phyloP scores from a whole-genome alignment of 2,329 filamentous ascomycete species.

The Fonsecaea pugnacius region DNA sequence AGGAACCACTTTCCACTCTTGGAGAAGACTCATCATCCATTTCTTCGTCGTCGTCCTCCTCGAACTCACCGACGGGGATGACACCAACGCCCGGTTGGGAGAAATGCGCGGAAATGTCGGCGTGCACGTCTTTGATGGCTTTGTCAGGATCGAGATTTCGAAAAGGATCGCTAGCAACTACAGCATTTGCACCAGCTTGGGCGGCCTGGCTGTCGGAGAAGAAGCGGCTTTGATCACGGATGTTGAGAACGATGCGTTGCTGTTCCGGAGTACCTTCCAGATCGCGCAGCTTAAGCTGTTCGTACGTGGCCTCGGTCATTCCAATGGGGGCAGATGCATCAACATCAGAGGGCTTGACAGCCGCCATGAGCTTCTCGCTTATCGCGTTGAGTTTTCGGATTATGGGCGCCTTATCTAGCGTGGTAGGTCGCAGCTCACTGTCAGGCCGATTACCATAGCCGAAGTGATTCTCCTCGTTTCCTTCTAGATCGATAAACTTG shows the following conservation, averaged over 20 bases:
- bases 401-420: conserved; percentile 79
- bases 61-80: conserved; percentile 32
- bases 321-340: conserved; percentile 68
- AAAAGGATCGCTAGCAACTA: conserved; percentile 28
- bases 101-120: conserved; percentile 30
- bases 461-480: conserved; percentile 93
- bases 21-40: conserved; percentile 49
- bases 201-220: conserved; percentile 61
- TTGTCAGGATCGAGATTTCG: conserved; percentile 32
- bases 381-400: conserved; percentile 86
- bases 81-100: conserved; percentile 32
- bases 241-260: conserved; percentile 78
- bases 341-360: conserved; percentile 78
- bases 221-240: conserved; percentile 84
- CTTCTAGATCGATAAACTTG: conserved; percentile 87
- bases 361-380: conserved; percentile 90
- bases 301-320: conserved; percentile 73
- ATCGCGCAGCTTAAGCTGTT: conserved; percentile 77
- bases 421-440: conserved; percentile 80
- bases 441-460: conserved; percentile 86
- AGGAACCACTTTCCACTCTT: conserved; percentile 71
- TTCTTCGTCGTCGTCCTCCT: conserved; percentile 31
- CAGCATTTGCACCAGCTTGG: conserved; percentile 50
- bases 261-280: conserved; percentile 74
- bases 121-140: conserved; percentile 32